These are phyloP conservation scores for Aspergillus aculeatinus DNA, from an alignment of 2,329 filamentous ascomycete species.

Conservation along the genomic window DNA sequence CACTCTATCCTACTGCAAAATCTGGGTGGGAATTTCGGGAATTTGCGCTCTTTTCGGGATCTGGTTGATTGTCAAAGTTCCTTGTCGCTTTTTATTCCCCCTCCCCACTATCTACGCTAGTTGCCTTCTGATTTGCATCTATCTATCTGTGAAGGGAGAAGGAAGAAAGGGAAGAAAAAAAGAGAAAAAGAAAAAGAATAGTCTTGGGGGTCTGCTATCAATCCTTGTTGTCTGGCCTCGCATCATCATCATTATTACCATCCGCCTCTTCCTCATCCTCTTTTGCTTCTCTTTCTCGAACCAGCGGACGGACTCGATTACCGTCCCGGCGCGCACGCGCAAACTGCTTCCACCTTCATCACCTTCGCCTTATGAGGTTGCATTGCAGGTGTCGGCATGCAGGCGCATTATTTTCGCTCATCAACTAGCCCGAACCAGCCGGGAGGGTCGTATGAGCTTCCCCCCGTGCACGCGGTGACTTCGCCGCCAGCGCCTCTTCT, in stretches of 20 bases:
- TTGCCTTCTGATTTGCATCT: not conserved
- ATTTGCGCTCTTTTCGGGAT: constrained; percentile 7
- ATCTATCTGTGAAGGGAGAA: not conserved
- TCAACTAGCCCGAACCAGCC: constrained; percentile 26
- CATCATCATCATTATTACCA: not conserved
- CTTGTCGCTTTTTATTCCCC: not conserved
- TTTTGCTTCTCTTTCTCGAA: not conserved
- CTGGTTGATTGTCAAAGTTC: not conserved
- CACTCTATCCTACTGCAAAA: not conserved
- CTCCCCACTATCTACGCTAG: constrained; percentile 2
- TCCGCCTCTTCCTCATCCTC: constrained; percentile 2
- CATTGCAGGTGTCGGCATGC: constrained; percentile 28
- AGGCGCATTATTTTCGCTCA: constrained; percentile 34
- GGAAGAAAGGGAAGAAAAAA: too few relatives aligned
- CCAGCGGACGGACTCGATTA: not conserved
- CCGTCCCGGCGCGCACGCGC: not conserved
- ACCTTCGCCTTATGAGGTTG: constrained; percentile 20
- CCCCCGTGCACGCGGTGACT: constrained; percentile 38
- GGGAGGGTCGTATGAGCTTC: constrained; percentile 32
- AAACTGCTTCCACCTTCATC: not conserved
- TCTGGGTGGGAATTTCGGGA: constrained; percentile 3
- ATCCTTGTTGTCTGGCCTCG: not conserved
- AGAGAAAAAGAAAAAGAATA: not conserved
- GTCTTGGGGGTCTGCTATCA: not conserved
- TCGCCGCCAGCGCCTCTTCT: constrained; percentile 32